A percentile compares a stretch with the other conserved stretches of the same genome.
Conservation (phyloP, 495 filamentous ascomycete species). For the Letharia lupina region DNA sequence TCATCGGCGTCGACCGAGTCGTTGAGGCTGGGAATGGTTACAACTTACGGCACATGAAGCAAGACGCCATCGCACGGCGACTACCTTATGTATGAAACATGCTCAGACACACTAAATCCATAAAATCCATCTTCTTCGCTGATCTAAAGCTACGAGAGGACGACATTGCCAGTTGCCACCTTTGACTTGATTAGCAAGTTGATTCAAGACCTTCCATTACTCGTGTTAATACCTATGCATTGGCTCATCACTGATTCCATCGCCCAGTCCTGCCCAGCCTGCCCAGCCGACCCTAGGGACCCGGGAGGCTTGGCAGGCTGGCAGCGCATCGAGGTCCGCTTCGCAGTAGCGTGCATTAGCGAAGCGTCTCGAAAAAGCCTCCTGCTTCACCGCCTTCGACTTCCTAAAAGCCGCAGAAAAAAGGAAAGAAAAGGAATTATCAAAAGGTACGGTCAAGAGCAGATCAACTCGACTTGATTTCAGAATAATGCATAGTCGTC, state of each 20-base stretch:
- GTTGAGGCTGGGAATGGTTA: not conserved
- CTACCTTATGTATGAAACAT: not conserved
- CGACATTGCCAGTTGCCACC: not conserved
- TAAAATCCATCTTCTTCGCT: not conserved
- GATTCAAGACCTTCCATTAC: too few relatives aligned
- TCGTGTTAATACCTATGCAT: not conserved
- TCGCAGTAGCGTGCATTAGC: not conserved
- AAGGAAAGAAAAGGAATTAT: too few relatives aligned
- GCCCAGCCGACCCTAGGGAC: too few relatives aligned
- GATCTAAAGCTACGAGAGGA: not conserved
- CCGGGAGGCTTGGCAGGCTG: not conserved
- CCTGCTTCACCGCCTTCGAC: not conserved
- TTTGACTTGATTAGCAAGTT: not conserved
- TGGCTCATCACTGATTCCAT: not conserved
- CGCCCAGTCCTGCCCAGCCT: too few relatives aligned
- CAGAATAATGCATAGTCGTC: too few relatives aligned
- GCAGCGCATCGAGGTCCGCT: not conserved
- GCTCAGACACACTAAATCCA: not conserved
- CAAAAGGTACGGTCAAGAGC: too few relatives aligned
- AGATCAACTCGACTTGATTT: too few relatives aligned
- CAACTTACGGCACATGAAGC: not conserved
- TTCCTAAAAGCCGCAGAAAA: too few relatives aligned
- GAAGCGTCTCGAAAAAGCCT: not conserved
- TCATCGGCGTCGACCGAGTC: too few relatives aligned
- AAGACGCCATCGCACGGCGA: not conserved